Percentiles rank a stretch among this genome's conserved stretches.
phyloP scores from a whole-genome alignment of 345 rosid genomes.

The Anastatica hierochuntica region DNA sequence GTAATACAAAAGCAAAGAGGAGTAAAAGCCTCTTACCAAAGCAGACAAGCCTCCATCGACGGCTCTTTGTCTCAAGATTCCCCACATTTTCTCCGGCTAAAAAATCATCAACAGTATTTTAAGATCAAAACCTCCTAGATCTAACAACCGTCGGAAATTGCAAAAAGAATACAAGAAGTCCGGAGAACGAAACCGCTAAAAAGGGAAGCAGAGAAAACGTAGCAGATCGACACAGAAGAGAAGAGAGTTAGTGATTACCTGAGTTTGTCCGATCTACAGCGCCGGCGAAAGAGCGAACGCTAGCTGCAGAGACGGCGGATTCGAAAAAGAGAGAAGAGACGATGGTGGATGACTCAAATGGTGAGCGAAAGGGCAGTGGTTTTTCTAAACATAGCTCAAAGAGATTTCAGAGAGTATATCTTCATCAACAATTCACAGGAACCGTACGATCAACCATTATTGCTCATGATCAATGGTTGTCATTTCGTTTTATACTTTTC shows the following conservation, averaged over 20 bases:
- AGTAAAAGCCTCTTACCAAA: constrained; percentile 10
- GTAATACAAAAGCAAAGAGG: not conserved
- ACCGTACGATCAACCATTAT: constrained; percentile 9
- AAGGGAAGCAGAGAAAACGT: not conserved
- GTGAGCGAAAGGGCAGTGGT: too few species aligned
- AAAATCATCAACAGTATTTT: not conserved
- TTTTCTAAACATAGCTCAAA: too few species aligned
- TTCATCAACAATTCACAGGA: not conserved
- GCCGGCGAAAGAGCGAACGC: constrained; percentile 9
- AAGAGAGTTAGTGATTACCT: constrained; percentile 6
- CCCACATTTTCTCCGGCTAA: constrained; percentile 35
- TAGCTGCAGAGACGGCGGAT: constrained; percentile 16
- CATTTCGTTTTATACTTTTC: not conserved
- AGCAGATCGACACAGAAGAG: not conserved
- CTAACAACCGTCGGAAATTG: not conserved
- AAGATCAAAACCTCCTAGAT: constrained; percentile 11
- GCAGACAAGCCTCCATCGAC: constrained; percentile 31
- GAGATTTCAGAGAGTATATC: too few species aligned
- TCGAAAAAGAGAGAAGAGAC: constrained; percentile 11
- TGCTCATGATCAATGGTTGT: constrained; percentile 15
- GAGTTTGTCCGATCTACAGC: constrained; percentile 12
- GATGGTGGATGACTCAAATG: too few species aligned
- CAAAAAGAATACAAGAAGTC: not conserved
- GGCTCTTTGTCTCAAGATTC: constrained; percentile 45
- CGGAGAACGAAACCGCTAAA: too few species aligned